Conservation (phyloP, 2,329 filamentous ascomycete species). For the Penicillium sp. region DNA sequence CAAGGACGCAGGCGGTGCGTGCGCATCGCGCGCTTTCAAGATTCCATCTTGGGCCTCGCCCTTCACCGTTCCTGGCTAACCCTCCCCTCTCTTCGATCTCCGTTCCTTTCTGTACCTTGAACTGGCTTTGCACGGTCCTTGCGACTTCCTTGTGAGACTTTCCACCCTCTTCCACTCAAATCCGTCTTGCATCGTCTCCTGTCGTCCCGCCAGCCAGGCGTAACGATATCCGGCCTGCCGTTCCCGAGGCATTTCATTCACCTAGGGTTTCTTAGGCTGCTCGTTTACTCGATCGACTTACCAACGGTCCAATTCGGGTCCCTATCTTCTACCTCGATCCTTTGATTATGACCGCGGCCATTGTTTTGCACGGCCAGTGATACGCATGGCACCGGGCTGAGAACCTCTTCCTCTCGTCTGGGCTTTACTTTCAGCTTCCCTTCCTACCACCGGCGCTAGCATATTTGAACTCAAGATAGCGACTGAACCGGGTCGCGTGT, state of each 20-base stretch:
- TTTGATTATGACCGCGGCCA: slow-evolving; percentile 25
- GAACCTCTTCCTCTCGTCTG: slow-evolving; percentile 12
- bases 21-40: slow-evolving; percentile 21
- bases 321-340: slow-evolving; percentile 10
- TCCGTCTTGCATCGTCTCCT: neutral
- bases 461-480: slow-evolving; percentile 16
- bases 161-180: neutral
- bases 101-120: neutral
- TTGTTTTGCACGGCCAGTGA: slow-evolving; percentile 19
- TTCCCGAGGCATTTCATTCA: neutral
- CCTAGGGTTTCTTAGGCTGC: neutral
- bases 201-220: neutral
- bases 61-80: slow-evolving; percentile 4
- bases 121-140: neutral
- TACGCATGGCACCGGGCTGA: slow-evolving; percentile 31
- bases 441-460: slow-evolving; percentile 25
- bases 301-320: neutral
- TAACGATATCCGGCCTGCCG: slow-evolving; percentile 1
- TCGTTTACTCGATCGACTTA: neutral
- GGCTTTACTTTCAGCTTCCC: slow-evolving; percentile 22
- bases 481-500: slow-evolving; percentile 19
- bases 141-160: neutral
- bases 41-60: slow-evolving; percentile 10
- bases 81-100: neutral
- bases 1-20: slow-evolving; percentile 14